A percentile compares a stretch with the other conserved stretches of the same genome.
These are phyloP conservation scores for Dysphania ambrosioides DNA, from an alignment of 148 eudicot genomes.

Conservation along the genomic window DNA sequence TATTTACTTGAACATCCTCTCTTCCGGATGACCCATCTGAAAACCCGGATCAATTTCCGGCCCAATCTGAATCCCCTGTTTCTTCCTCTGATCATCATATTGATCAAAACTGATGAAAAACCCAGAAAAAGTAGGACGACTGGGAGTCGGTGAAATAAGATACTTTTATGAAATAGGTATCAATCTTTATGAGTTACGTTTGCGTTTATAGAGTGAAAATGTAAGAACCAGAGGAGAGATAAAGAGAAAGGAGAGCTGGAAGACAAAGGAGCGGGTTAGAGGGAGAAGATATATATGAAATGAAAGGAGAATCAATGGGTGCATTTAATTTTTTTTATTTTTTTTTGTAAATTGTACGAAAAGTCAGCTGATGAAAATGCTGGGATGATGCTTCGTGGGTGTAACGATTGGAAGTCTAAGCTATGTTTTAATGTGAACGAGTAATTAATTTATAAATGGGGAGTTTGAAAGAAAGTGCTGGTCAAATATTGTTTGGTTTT, in stretches of 20 bases:
- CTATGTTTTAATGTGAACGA: too few species aligned
- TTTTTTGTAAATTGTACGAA: not conserved
- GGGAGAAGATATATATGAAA: conserved; percentile 9
- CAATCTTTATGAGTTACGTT: not conserved
- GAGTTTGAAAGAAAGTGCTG: conserved; percentile 6
- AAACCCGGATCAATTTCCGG: conserved; percentile 40
- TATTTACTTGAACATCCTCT: conserved; percentile 21
- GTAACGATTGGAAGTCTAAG: conserved; percentile 12
- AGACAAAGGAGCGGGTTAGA: not conserved
- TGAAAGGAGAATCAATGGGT: not conserved
- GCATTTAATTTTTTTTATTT: too few species aligned
- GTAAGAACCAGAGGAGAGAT: conserved; percentile 6
- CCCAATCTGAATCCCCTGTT: conserved; percentile 47
- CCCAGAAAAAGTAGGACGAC: not conserved
- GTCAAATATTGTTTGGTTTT: conserved; percentile 5
- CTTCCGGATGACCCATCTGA: conserved; percentile 37
- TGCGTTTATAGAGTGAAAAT: not conserved
- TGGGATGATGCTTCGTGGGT: conserved; percentile 22
- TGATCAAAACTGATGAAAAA: not conserved
- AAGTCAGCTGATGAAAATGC: conserved; percentile 15
- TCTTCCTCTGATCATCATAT: conserved; percentile 25
- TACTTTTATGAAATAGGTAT: conserved; percentile 9
- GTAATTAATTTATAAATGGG: conserved; percentile 25
- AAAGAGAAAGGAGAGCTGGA: not conserved
- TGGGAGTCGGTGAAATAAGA: not conserved